A percentile compares a stretch with the other conserved stretches of the same genome.
Conservation (phyloP, 2,329 filamentous ascomycete species). For the Stagonosporopsis tanaceti region DNA sequence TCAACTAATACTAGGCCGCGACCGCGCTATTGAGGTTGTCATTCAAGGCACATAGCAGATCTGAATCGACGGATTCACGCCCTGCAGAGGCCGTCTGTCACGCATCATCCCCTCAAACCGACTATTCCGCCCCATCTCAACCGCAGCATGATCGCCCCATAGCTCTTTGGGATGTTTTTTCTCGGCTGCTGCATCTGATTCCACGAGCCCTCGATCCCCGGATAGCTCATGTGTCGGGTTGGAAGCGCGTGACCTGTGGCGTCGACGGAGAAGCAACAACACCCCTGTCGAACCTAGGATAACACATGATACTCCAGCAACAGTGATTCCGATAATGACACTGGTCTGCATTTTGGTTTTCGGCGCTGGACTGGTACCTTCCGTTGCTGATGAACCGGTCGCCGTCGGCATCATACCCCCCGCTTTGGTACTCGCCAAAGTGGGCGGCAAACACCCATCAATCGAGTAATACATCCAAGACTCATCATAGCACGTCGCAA, state of each 20-base stretch:
- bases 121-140: slow-evolving; percentile 38
- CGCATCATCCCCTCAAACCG: slow-evolving; percentile 15
- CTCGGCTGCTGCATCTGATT: slow-evolving; percentile 22
- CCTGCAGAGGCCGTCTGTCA: background rate
- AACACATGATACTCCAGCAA: slow-evolving; percentile 25
- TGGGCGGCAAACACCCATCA: slow-evolving; percentile 30
- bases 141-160: slow-evolving; percentile 26
- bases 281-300: slow-evolving; percentile 22
- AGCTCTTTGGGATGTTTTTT: slow-evolving; percentile 23
- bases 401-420: background rate
- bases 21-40: background rate
- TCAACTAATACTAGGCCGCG: slow-evolving; percentile 1
- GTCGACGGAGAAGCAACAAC: slow-evolving; percentile 20
- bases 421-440: slow-evolving; percentile 7
- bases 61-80: slow-evolving; percentile 5
- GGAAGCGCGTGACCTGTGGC: background rate
- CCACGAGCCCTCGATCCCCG: slow-evolving; percentile 22
- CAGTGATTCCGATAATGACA: slow-evolving; percentile 28
- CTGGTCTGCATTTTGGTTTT: slow-evolving; percentile 11
- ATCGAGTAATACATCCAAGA: slow-evolving; percentile 42
- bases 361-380: slow-evolving; percentile 2
- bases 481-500: slow-evolving; percentile 38
- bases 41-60: slow-evolving; percentile 8
- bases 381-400: slow-evolving; percentile 9
- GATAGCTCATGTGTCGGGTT: slow-evolving; percentile 27